Base-by-base conservation (phyloP, 1,139 yeast species). In the Hemisphaericaspora subhashii region DNA sequence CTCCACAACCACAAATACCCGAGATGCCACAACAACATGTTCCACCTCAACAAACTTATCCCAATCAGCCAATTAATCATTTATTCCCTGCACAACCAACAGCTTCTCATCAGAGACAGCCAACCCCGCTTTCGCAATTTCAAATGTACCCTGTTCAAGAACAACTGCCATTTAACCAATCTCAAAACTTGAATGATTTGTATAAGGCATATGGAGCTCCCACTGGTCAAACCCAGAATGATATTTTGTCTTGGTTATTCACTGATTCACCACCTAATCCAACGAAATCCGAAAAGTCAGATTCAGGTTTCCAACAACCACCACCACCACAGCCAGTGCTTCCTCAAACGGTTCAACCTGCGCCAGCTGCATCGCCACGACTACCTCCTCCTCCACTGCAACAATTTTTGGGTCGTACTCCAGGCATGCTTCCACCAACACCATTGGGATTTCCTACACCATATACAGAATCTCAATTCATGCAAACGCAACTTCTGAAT, bases 161-260 rank as follows among this genome's bases (percentile, higher is more conserved):
- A 14, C 36, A 33, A 16, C 30, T 3, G 10, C 30, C 11, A 23
- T 12, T 22, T 14, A 6, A n/a, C 27, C 29, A 24, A 13, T n/a
- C 14, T 7, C 31, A 26, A 12, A 37, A 38, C 34, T 29, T 43
- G 7, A 35, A 31, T 11, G 37, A 43, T 13, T 36, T 39, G 13
- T 37, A 41, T 25, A 37, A 36, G 21, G 26, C 36, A 11, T 37
- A 42, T 28, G 42, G 44, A 1, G 32, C 42, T 7, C 35, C 43
- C 16, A 13, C 39, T 11, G 33, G 33, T 15, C 60, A 54, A 26
- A 47, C 55, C 23, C 73, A 66, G 39, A 64, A 54, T 32, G 74
- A 69, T 45, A 66, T 70, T 21, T 48, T 69, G 10, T 62, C 69
- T 13, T 70, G 76, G 76, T 50, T 70, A 8, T 45, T 45, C 15